Evolutionary conservation across 164 flowering plant genomes (phyloP), one percentile per base, ranked within the genome.

Genomic region (Umbilicus rupestris): DNA sequence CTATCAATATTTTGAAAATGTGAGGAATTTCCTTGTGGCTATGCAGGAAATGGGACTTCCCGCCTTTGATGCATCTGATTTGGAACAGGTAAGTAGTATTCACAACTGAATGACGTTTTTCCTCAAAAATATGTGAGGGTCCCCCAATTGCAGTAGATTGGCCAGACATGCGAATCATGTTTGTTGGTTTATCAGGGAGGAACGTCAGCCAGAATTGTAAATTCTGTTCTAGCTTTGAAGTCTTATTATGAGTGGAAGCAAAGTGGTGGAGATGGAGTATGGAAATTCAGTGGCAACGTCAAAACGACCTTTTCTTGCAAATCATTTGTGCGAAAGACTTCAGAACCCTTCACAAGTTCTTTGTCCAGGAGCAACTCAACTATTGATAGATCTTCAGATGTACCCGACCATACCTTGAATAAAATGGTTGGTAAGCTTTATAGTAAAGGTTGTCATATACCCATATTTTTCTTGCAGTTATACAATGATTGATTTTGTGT

Each of bases 1-100:
- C 16, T 95, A 73, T 75, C 99, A 95, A 76, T 95, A 92, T 71
- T 95, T 95, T 75, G 99, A 95, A 71, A 95, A 95, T 71, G 96
- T 90, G 63, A 87, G 98, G 74, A 95, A 95, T 65, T 92, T 90
- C 73, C 87, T 90, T 31, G 96, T 86, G 14, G 92, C 96, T 31
- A 80, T 76, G 66, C 85, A 90, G 76, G 94, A 88, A 68, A 39
- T 92, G 79, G 92, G 96, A 47, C 75, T 95, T 77, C 99, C 99
- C 22, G 80, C 84, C 16, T 95, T 95, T 78, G 99, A 95, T 78
- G 96, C 90, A 33, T 95, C 99, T 71, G 99, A 95, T 84, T 80
- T 95, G 8, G 97, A 90, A 70, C 94, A 92, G 81, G 99, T 92
- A 68, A 42, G 87, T 64, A 42, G 87, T 64, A 29, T 29, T 42